Conservation (phyloP, 306 rosid species). For the Quercus berberidifolia region DNA sequence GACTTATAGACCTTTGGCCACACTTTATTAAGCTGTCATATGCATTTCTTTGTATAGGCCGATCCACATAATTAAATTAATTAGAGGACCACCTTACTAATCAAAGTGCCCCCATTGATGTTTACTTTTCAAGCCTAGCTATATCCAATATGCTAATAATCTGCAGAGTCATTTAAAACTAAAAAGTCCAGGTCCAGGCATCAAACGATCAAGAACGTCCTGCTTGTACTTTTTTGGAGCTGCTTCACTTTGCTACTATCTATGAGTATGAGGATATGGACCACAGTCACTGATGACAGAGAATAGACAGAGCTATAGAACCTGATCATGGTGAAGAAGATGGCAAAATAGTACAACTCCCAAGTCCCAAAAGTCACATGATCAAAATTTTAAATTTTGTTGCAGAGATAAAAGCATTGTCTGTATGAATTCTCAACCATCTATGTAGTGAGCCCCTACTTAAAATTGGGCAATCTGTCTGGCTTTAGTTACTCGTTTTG, state of each 20-base stretch:
- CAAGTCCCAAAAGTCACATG: neutral
- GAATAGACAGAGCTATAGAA: neutral
- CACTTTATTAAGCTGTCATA: neutral
- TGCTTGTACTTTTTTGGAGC: neutral
- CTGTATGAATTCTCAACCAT: constrained; percentile 26
- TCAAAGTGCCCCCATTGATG: neutral
- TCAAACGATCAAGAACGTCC: neutral
- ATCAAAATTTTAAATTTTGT: neutral
- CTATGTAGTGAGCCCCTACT: constrained; percentile 6
- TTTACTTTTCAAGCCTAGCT: neutral
- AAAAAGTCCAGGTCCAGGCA: neutral
- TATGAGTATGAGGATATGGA: neutral
- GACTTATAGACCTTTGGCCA: neutral
- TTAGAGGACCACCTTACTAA: neutral
- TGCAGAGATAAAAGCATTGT: neutral
- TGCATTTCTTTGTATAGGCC: neutral
- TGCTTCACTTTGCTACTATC: neutral
- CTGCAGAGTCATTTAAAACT: neutral
- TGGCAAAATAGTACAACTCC: neutral
- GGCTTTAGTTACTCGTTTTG: neutral
- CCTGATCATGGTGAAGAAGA: neutral
- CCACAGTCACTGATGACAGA: neutral
- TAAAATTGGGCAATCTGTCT: neutral
- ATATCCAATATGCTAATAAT: neutral
- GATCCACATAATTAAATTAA: neutral